Evolutionary conservation across 2,329 filamentous ascomycete genomes (phyloP).

Genomic region (Claviceps sp.): DNA sequence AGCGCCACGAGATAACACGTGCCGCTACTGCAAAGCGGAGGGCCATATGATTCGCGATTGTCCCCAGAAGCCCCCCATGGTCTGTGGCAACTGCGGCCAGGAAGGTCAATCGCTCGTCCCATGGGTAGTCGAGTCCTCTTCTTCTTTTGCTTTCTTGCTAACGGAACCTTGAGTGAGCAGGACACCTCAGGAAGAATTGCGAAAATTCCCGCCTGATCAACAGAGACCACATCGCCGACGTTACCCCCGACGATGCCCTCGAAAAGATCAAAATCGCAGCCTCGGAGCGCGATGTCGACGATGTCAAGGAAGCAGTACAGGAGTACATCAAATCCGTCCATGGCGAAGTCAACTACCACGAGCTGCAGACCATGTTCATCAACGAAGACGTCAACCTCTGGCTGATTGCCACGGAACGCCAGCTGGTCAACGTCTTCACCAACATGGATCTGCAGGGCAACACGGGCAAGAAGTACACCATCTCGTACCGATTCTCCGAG

Average conservation of each 20-base stretch:
- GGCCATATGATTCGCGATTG: constrained; percentile 49
- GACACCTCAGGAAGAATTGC: constrained; percentile 43
- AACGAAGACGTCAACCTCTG: constrained; percentile 38
- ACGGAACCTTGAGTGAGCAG: constrained; percentile 22
- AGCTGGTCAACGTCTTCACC: constrained; percentile 43
- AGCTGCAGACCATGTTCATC: constrained; percentile 50
- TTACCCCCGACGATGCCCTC: constrained; percentile 45
- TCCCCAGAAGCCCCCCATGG: constrained; percentile 39
- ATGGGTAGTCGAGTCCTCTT: constrained; percentile 8
- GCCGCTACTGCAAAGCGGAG: constrained; percentile 33
- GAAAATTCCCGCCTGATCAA: constrained; percentile 46
- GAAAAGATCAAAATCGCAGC: constrained; percentile 38
- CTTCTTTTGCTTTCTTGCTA: constrained; percentile 1
- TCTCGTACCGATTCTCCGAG: constrained; percentile 47
- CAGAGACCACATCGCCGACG: constrained; percentile 33
- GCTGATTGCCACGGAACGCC: constrained; percentile 49
- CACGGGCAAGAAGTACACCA: constrained; percentile 47
- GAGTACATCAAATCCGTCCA: constrained; percentile 46
- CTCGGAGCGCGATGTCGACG: constrained; percentile 43
- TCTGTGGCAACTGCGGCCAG: constrained; percentile 49
- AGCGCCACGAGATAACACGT: constrained; percentile 19
- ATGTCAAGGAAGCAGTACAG: constrained; percentile 45
- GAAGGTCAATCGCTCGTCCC: constrained; percentile 29
- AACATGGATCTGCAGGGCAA: constrained; percentile 64
- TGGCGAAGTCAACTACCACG: constrained; percentile 42